Evolutionary conservation across 345 rosid genomes (phyloP).

Genomic region (Conringia planisiliqua): DNA sequence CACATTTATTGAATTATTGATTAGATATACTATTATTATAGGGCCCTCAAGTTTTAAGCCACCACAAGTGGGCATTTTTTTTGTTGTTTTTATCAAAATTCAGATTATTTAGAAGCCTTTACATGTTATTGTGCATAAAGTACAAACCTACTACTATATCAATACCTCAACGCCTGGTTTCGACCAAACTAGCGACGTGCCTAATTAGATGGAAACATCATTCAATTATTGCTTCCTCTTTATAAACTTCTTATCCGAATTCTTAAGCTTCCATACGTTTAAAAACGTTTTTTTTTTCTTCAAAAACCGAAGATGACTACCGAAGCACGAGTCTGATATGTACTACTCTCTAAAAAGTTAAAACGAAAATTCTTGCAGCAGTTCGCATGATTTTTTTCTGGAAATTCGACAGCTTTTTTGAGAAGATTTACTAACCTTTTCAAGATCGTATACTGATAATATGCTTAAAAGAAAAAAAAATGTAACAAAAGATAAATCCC

Average conservation of each 20-base stretch:
- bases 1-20: constrained; percentile 25
- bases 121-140: background rate
- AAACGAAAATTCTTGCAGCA: background rate
- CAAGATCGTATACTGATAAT: background rate
- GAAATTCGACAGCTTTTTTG: constrained; percentile 13
- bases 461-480: no score
- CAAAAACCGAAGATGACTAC: background rate
- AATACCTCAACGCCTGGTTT: background rate
- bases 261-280: background rate
- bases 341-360: background rate
- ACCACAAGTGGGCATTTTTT: constrained; percentile 2
- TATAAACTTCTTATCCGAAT: background rate
- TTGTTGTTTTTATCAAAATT: background rate
- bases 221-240: background rate
- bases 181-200: constrained; percentile 7
- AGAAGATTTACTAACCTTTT: background rate
- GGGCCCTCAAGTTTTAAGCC: constrained; percentile 20
- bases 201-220: constrained; percentile 17
- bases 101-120: background rate
- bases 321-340: background rate
- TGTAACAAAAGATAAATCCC: background rate
- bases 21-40: background rate
- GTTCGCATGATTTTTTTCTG: background rate
- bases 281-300: no score
- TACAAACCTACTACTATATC: background rate